A percentile compares a stretch with the other conserved stretches of the same genome.
These are phyloP conservation scores for Bacterosira constricta DNA, from an alignment of 108 stramenopile species.

Conservation along the genomic window DNA sequence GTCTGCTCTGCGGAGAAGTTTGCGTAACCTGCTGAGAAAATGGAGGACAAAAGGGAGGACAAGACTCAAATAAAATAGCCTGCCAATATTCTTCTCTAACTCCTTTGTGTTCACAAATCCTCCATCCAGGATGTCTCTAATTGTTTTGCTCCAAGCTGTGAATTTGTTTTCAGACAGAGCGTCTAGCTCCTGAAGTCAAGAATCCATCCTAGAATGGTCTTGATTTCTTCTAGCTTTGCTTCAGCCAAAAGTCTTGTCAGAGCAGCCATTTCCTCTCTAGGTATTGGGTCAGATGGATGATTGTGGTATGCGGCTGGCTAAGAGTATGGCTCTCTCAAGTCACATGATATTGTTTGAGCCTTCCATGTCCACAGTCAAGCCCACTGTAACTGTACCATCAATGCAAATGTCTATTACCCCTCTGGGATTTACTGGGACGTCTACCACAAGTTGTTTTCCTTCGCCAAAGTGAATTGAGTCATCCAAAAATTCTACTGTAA, in stretches of 20 bases:
- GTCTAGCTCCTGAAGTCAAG: constrained; percentile 6
- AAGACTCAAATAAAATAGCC: constrained; percentile 8
- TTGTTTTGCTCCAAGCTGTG: no score
- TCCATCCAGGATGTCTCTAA: no score
- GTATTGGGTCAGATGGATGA: constrained; percentile 13
- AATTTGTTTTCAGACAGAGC: no score
- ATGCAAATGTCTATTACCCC: constrained; percentile 26
- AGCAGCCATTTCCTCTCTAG: constrained; percentile 30
- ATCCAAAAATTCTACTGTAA: not conserved
- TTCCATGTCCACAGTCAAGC: constrained; percentile 10
- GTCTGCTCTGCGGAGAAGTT: not conserved
- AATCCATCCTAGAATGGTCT: constrained; percentile 27
- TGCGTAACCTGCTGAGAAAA: constrained; percentile 19
- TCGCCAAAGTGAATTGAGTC: constrained; percentile 1
- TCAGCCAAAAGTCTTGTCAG: constrained; percentile 13
- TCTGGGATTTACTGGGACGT: constrained; percentile 10
- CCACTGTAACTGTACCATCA: constrained; percentile 28
- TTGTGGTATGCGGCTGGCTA: constrained; percentile 3
- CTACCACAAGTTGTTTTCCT: constrained; percentile 13
- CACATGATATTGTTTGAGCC: constrained; percentile 1
- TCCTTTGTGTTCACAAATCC: constrained; percentile 5
- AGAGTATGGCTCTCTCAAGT: constrained; percentile 15
- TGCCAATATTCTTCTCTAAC: constrained; percentile 18
- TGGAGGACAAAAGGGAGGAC: constrained; percentile 17
- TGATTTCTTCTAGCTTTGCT: constrained; percentile 11